Evolutionary conservation across 1,284 basidiomycete genomes (phyloP), one percentile per base, ranked within the genome.

Genomic region (Rhodotorula sp.): DNA sequence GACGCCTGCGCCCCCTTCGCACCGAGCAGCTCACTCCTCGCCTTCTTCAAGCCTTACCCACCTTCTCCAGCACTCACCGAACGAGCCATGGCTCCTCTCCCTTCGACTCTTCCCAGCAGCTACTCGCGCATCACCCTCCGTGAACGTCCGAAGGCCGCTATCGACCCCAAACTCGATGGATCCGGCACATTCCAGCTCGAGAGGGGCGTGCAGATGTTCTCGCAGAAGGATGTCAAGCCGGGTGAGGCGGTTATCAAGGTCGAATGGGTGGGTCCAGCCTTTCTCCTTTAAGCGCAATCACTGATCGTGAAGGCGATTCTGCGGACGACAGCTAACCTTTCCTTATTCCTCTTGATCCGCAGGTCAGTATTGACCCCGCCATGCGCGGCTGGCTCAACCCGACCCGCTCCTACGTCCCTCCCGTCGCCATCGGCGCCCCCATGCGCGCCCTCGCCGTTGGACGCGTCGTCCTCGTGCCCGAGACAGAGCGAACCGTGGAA

Each of bases 231-330:
- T 46, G 55, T 79, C 68, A 64, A 72, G 26, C 53, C 37, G 7
- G 78, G 74, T 40, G 70, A 79, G 40, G 76, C 77, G 31, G 65
- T 80, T 34, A 71, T 80, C 54, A 69, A 72, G 44, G 77, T 79
- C 57, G 77, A 79, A 67, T 79, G 77, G 62, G 68, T 78, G 11
- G 5, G 55, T 57, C 11, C 24, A n/a, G 18, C 18, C 37, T 40
- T 20, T 37, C 26, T 15, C 22, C 20, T 15, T 28, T n/a, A 22
- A 6, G 37, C 37, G 15, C 11, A n/a, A n/a, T n/a, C n/a, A n/a
- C n/a, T n/a, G n/a, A n/a, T n/a, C n/a, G 34, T 18, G 10, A 34
- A 44, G 40, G 40, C 40, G 7, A 10, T 34, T 44, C 40, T 44
- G 40, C 4, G 40, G 16, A 44, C 40, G 16, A 3, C 13, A 18